Percentiles rank a stretch among this genome's conserved stretches.
Conservation (phyloP, 2,329 filamentous ascomycete species). For the Cadophora sp. region DNA sequence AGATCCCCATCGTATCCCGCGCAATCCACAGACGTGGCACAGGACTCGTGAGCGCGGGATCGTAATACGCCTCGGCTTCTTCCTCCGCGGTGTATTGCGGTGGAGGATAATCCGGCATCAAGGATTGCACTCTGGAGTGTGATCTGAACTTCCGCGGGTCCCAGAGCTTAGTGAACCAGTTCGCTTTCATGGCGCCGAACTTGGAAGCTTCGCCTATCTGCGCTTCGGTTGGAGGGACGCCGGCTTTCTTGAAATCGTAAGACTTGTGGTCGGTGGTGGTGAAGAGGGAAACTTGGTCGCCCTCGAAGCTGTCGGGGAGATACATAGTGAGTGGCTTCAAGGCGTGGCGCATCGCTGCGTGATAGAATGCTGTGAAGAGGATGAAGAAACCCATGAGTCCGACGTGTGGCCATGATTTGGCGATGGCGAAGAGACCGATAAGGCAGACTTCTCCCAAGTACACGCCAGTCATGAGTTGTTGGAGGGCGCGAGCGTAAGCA, state of each 20-base stretch:
- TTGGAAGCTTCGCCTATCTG: background rate
- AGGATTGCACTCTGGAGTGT: constrained; percentile 70
- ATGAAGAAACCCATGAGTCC: constrained; percentile 79
- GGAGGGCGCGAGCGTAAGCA: constrained; percentile 82
- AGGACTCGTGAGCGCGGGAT: constrained; percentile 68
- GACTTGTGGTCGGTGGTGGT: constrained; percentile 29
- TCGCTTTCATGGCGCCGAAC: constrained; percentile 50
- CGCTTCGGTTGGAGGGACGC: constrained; percentile 42
- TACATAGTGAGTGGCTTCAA: constrained; percentile 77
- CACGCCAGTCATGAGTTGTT: constrained; percentile 83
- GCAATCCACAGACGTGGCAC: constrained; percentile 82
- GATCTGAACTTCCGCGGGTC: constrained; percentile 77
- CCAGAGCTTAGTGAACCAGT: constrained; percentile 69
- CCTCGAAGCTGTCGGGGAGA: constrained; percentile 72
- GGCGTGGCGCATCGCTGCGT: constrained; percentile 73
- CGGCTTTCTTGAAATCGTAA: constrained; percentile 29
- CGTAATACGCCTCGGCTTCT: constrained; percentile 73
- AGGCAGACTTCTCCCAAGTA: constrained; percentile 85
- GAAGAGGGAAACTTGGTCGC: constrained; percentile 51
- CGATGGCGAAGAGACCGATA: constrained; percentile 82
- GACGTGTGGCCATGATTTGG: constrained; percentile 67
- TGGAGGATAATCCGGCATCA: constrained; percentile 64
- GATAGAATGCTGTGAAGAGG: constrained; percentile 76
- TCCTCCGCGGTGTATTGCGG: constrained; percentile 67
- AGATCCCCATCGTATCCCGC: constrained; percentile 75